Conservation (phyloP, 352 stramenopile species). For the Phytophthora pinifolia region DNA sequence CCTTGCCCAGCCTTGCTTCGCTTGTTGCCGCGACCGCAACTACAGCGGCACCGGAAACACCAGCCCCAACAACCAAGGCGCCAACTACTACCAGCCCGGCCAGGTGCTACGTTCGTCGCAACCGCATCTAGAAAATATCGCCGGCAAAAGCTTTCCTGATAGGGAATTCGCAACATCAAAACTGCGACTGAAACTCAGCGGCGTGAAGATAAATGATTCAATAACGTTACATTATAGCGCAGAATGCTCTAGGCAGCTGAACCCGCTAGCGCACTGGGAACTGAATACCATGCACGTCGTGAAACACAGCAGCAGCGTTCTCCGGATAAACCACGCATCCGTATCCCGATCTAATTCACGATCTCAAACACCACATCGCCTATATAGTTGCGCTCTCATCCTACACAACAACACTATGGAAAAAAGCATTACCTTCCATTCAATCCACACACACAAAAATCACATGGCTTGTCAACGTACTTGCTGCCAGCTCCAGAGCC, state of each 20-base stretch:
- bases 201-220: neutral
- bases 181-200: neutral
- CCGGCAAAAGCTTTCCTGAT: no score
- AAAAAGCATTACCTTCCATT: neutral
- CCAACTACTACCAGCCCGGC: neutral
- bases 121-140: no score
- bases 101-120: constrained; percentile 15
- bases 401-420: neutral
- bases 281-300: constrained; percentile 4
- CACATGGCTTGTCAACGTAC: constrained; percentile 15
- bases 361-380: no score
- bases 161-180: no score
- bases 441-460: no score
- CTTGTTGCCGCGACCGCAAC: neutral
- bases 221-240: constrained; percentile 16
- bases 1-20: no score
- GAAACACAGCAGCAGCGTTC: neutral
- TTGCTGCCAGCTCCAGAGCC: constrained; percentile 7
- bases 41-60: neutral
- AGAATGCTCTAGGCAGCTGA: neutral
- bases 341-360: no score
- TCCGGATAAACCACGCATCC: no score
- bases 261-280: no score
- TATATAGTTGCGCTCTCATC: no score
- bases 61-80: neutral